Conservation (phyloP, 2,329 filamentous ascomycete genomes). For the Ophiostoma pallidulum region DNA sequence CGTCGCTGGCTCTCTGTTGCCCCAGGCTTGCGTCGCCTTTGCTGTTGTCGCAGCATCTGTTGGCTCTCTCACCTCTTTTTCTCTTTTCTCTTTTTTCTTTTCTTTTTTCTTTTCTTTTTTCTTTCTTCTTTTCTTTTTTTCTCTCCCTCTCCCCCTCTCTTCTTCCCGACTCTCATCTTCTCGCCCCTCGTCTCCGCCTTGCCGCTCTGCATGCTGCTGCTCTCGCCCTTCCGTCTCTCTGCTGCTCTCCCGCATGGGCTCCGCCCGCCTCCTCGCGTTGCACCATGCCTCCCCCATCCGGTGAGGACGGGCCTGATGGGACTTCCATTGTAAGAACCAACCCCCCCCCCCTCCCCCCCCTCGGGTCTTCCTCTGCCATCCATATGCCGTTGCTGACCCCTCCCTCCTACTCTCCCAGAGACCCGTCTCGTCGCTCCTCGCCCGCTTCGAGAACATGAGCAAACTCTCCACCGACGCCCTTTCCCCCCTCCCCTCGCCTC, state of each 20-base stretch:
- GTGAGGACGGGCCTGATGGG: slow-evolving; percentile 58
- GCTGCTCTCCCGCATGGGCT: neutral
- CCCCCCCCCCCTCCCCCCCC: slow-evolving; percentile 13
- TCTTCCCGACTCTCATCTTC: slow-evolving; percentile 12
- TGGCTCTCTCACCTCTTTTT: no score
- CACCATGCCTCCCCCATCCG: slow-evolving; percentile 33
- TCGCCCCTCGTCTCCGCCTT: slow-evolving; percentile 15
- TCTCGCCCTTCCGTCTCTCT: neutral
- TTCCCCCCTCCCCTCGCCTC: slow-evolving; percentile 2
- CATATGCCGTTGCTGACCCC: no score
- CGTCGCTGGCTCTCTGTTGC: no score
- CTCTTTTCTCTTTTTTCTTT: neutral
- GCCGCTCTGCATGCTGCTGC: slow-evolving; percentile 3
- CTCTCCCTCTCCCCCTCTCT: neutral
- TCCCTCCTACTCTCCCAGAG: slow-evolving; percentile 41
- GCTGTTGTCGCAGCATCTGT: no score
- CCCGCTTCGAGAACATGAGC: slow-evolving; percentile 71
- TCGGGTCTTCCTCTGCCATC: neutral
- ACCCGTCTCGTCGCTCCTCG: slow-evolving; percentile 72
- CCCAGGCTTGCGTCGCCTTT: no score
- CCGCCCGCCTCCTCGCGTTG: slow-evolving; percentile 20
- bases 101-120: neutral
- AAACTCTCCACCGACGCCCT: slow-evolving; percentile 31
- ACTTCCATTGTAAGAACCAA: slow-evolving; percentile 57
- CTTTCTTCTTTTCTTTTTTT: neutral